Conservation (phyloP, 306 rosid genomes). For the Castanea mollissima region DNA sequence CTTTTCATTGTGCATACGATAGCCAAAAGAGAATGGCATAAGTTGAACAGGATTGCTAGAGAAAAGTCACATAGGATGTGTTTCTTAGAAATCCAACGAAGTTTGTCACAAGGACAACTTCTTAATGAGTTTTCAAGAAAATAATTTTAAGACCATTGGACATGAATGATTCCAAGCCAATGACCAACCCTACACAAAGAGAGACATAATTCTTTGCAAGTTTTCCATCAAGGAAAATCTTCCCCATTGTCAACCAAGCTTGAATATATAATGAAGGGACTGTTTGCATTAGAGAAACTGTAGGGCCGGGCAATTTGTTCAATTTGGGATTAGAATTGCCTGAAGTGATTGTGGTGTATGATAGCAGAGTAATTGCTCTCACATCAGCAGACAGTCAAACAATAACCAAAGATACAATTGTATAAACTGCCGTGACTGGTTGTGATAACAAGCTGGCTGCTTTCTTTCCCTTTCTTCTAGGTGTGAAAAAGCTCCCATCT, state of each 20-base stretch:
- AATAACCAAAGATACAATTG: slow-evolving; percentile 75
- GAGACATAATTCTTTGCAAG: slow-evolving; percentile 39
- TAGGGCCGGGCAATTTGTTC: slow-evolving; percentile 49
- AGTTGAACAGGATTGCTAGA: no score
- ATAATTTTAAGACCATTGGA: no score
- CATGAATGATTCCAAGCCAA: no score
- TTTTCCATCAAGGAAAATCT: slow-evolving; percentile 89
- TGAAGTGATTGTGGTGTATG: slow-evolving; percentile 72
- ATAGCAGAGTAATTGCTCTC: slow-evolving; percentile 52
- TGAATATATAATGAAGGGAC: slow-evolving; percentile 77
- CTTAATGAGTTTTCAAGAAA: no score
- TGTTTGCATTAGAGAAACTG: slow-evolving; percentile 48
- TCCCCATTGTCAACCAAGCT: slow-evolving; percentile 91
- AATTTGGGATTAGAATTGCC: slow-evolving; percentile 64
- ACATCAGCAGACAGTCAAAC: slow-evolving; percentile 66
- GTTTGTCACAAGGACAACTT: no score
- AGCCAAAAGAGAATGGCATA: no score
- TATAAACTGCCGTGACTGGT: slow-evolving; percentile 73
- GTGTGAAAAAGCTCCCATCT: slow-evolving; percentile 48
- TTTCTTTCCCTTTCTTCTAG: slow-evolving; percentile 52
- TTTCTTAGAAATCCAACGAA: no score
- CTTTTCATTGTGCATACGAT: no score
- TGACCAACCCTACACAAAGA: slow-evolving; percentile 52
- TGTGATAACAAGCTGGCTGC: slow-evolving; percentile 49
- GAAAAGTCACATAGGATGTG: no score